Conservation (phyloP, 768 basidiomycete species). For the Calocybe gangraenosa region DNA sequence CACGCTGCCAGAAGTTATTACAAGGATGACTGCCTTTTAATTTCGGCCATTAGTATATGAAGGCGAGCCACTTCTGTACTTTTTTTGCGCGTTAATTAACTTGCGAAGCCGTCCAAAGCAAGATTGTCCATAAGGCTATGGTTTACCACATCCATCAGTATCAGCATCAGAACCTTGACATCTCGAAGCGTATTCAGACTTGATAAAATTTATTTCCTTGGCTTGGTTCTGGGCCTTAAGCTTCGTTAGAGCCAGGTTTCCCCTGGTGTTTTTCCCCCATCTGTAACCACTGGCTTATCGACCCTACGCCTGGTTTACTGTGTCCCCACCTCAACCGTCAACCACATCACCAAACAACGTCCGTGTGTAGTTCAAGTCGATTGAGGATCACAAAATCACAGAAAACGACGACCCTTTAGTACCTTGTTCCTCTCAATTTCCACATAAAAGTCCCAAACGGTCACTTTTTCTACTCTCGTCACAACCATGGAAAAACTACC, state of each 20-base stretch:
- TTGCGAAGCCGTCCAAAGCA: not conserved
- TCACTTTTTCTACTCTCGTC: not conserved
- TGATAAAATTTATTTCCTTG: not conserved
- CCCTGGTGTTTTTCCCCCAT: too few species aligned
- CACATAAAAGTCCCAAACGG: constrained; percentile 1
- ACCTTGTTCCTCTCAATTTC: constrained; percentile 7
- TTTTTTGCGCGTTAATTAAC: not conserved
- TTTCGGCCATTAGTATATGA: not conserved
- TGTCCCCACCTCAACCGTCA: not conserved
- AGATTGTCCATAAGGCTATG: too few species aligned
- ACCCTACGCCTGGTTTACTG: too few species aligned
- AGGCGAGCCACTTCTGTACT: not conserved
- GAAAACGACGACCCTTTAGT: constrained; percentile 7
- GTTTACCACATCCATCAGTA: constrained; percentile 3
- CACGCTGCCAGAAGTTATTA: too few species aligned
- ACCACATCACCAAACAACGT: not conserved
- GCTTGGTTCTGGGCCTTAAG: constrained; percentile 1
- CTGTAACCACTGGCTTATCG: too few species aligned
- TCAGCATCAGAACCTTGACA: constrained; percentile 5
- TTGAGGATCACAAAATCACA: not conserved
- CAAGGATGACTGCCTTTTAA: too few species aligned
- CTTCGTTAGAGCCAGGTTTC: too few species aligned
- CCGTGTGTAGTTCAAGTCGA: too few species aligned
- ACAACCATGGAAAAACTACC: constrained; percentile 12
- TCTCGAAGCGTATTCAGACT: too few species aligned